Evolutionary conservation across 108 stramenopile genomes (phyloP), one percentile per base, ranked within the genome.

Genomic region (Stephanodiscus minutulus): DNA sequence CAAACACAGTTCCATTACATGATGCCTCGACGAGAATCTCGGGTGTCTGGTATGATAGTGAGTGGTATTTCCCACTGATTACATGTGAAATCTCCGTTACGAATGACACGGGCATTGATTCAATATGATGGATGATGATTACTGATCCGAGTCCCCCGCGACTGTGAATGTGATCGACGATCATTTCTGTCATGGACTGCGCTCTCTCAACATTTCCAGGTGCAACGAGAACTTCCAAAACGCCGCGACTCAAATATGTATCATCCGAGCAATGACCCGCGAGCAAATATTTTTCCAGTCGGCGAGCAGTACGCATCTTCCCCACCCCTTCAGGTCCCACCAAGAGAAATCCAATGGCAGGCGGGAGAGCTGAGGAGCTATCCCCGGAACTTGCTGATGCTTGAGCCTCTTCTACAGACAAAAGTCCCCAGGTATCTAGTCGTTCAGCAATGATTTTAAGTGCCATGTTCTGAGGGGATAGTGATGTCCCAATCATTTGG

Each of bases 1-100:
- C 12, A 20, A 79, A 79, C 29, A 79, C 64, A 9, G 77, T 79
- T 35, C 77, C 77, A 61, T 79, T 66, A 27, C 69, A 71, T 6
- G 56, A 66, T 53, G 56, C 77, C 37, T 61, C 61, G 12, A 63
- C 58, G 21, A 29, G 37, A 3, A 59, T 49, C 47, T 67, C 50
- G 6, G 41, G 18, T 20, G 49, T 33, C 31, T 33, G 41, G 49
- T 79, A 72, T 1, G 70, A 53, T 48, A 79, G 21, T 33, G 58
- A 37, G 35, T 72, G 12, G 21, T 65, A 39, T 61, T 61, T 67
- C n/a, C 77, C 77, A 55, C 28, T 66, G 20, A 79, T 24, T 39
- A 79, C 58, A 9, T 52, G 22, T 0, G 49, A 0, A 44, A 79
- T 60, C 1, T 71, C 70, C 10, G 77, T 28, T 1, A 79, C 58